A percentile compares a stretch with the other conserved stretches of the same genome.
phyloP scores from a whole-genome alignment of 805 yeast species.

The Metschnikowia reukaufii region DNA sequence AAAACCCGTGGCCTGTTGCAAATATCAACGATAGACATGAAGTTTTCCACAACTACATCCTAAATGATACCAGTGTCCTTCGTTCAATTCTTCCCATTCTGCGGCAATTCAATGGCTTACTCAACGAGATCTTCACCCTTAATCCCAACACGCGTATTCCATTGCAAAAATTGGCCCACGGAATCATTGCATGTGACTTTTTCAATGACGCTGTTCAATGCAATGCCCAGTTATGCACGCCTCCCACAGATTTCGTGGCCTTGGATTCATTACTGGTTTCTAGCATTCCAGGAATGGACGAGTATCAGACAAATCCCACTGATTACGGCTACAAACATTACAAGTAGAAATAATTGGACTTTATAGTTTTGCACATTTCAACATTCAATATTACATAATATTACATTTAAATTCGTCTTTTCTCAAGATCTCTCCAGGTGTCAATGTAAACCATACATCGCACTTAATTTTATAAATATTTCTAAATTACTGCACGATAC shows the following conservation, averaged over 20 bases:
- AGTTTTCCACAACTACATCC: constrained; percentile 63
- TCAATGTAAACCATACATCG: too few species aligned
- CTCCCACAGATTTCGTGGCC: constrained; percentile 18
- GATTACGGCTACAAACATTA: too few species aligned
- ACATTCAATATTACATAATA: too few species aligned
- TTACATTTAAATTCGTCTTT: not conserved
- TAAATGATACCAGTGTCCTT: constrained; percentile 51
- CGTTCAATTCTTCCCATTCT: constrained; percentile 73
- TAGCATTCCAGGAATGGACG: constrained; percentile 15
- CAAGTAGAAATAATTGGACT: too few species aligned
- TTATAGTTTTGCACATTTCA: too few species aligned
- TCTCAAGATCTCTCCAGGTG: too few species aligned
- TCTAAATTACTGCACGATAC: constrained; percentile 20
- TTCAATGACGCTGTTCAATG: constrained; percentile 25
- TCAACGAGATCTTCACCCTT: constrained; percentile 45
- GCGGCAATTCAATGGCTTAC: constrained; percentile 53
- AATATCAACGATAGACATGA: constrained; percentile 51
- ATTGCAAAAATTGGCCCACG: constrained; percentile 39
- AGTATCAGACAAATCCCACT: too few species aligned
- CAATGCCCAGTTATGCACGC: constrained; percentile 22
- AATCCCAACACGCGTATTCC: constrained; percentile 51
- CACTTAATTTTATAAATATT: not conserved
- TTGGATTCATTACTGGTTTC: constrained; percentile 12
- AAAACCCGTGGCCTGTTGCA: constrained; percentile 92
- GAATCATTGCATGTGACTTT: constrained; percentile 35